phyloP scores from a whole-genome alignment of 306 rosid genomes.

The Cicer yamashitae region DNA sequence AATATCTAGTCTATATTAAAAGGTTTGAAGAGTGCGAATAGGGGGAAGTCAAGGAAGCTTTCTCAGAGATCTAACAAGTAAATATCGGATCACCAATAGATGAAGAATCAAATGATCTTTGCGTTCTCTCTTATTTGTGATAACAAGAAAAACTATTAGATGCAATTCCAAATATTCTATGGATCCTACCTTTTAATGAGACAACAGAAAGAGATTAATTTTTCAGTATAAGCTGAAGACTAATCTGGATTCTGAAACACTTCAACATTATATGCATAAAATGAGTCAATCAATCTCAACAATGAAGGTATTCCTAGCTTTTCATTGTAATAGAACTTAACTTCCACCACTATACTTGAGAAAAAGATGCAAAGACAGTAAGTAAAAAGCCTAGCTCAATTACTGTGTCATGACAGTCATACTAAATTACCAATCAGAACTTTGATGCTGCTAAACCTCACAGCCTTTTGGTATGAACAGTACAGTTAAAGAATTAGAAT shows the following conservation, averaged over 20 bases:
- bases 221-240: conserved; percentile 1
- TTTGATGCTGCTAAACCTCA: conserved; percentile 13
- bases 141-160: conserved; percentile 8
- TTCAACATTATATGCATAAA: conserved; percentile 12
- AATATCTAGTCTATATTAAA: conserved; percentile 11
- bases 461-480: conserved; percentile 16
- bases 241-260: conserved; percentile 9
- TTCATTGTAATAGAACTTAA: conserved; percentile 22
- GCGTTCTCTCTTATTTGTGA: conserved; percentile 5
- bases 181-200: conserved; percentile 21
- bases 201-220: neutral
- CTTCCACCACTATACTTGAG: conserved; percentile 17
- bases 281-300: conserved; percentile 21
- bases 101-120: conserved; percentile 22
- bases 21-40: conserved; percentile 19
- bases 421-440: neutral
- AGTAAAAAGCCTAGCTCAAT: conserved; percentile 12
- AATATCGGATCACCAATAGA: conserved; percentile 10
- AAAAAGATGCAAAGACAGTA: conserved; percentile 25
- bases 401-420: neutral
- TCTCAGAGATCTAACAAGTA: conserved; percentile 23
- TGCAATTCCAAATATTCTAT: neutral
- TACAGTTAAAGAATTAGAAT: conserved; percentile 31
- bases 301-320: conserved; percentile 5
- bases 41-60: neutral